These are phyloP conservation scores for Rauvolfia tetraphylla DNA, from an alignment of 257 asterid genomes.

Conservation along the genomic window DNA sequence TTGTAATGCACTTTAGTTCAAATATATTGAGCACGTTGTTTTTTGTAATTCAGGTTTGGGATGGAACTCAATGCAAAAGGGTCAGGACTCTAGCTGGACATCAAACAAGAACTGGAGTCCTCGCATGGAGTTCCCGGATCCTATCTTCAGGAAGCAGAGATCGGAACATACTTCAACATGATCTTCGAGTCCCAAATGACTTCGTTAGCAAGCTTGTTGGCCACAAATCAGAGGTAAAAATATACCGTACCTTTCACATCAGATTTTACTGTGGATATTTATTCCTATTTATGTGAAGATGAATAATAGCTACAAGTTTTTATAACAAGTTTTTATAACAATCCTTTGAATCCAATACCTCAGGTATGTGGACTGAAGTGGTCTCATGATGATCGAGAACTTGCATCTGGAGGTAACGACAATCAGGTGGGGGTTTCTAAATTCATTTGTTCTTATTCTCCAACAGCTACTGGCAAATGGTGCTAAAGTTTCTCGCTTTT, in stretches of 20 bases:
- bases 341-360: neutral
- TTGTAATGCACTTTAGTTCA: neutral
- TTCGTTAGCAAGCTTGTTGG: slow-evolving; percentile 77
- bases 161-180: slow-evolving; percentile 89
- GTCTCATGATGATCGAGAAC: slow-evolving; percentile 97
- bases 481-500: neutral
- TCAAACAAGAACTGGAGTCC: slow-evolving; percentile 87
- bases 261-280: too few species aligned
- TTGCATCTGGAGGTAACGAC: slow-evolving; percentile 98
- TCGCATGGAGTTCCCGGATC: slow-evolving; percentile 84
- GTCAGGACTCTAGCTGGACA: slow-evolving; percentile 92
- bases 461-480: neutral
- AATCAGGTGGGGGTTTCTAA: slow-evolving; percentile 53
- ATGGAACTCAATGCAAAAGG: slow-evolving; percentile 85
- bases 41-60: slow-evolving; percentile 70
- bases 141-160: slow-evolving; percentile 96
- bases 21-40: neutral
- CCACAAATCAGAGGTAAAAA: slow-evolving; percentile 85
- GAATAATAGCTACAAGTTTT: neutral
- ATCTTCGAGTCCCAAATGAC: slow-evolving; percentile 82
- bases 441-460: neutral
- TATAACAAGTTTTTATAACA: neutral
- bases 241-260: neutral
- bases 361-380: slow-evolving; percentile 95
- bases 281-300: neutral